phyloP scores from a whole-genome alignment of 306 rosid genomes.

The Lathyrus aphaca region DNA sequence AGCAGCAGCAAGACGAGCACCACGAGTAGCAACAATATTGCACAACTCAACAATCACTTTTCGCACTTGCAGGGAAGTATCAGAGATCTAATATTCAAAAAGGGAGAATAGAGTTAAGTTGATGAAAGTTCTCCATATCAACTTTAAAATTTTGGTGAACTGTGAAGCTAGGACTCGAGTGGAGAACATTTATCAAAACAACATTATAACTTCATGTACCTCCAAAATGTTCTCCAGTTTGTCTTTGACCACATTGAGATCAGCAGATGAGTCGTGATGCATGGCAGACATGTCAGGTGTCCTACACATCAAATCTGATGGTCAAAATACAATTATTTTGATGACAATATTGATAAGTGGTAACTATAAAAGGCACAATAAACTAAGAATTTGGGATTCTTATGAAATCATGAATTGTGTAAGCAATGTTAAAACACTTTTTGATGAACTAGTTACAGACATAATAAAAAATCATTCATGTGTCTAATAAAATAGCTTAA shows the following conservation, averaged over 20 bases:
- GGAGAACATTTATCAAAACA: background rate
- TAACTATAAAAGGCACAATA: conserved; percentile 10
- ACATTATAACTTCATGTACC: conserved; percentile 45
- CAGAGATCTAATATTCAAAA: conserved; percentile 57
- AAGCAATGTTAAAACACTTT: background rate
- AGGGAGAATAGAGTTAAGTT: background rate
- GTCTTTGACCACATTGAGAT: conserved; percentile 71
- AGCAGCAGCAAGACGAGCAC: conserved; percentile 90
- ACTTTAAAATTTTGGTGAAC: background rate
- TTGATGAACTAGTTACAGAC: background rate
- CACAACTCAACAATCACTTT: conserved; percentile 67
- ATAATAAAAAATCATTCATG: conserved; percentile 2
- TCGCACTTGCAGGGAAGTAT: conserved; percentile 63
- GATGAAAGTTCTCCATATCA: background rate
- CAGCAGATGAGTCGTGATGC: conserved; percentile 81
- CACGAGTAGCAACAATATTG: conserved; percentile 78
- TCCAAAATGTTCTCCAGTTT: conserved; percentile 67
- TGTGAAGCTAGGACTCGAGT: conserved; percentile 1
- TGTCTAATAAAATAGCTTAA: background rate
- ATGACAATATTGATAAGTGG: background rate
- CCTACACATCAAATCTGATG: conserved; percentile 49
- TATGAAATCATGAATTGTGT: background rate
- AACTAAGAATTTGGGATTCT: background rate
- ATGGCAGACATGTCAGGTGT: conserved; percentile 92
- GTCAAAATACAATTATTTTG: conserved; percentile 10